A percentile compares a stretch with the other conserved stretches of the same genome.
These are phyloP conservation scores for Babjeviella inositovora DNA, from an alignment of 805 yeast species.

Conservation along the genomic window DNA sequence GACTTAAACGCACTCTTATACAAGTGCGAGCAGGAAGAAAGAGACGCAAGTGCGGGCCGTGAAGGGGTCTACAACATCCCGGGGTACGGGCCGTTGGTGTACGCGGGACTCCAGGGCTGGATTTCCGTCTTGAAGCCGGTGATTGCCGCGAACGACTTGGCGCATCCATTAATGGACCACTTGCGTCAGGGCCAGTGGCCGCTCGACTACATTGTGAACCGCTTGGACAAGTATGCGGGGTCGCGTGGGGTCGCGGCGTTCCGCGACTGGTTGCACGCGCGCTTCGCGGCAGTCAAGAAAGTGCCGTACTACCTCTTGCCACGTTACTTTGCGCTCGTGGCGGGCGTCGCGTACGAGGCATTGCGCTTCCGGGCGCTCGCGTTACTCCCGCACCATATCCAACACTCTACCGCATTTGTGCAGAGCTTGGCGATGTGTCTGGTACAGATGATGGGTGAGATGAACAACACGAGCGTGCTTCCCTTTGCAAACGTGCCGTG, in stretches of 20 bases:
- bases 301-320: conserved; percentile 78
- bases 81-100: conserved; percentile 52
- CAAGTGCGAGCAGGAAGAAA: conserved; percentile 75
- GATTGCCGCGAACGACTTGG: conserved; percentile 57
- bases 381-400: conserved; percentile 35
- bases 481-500: conserved; percentile 53
- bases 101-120: conserved; percentile 95
- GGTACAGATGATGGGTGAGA: conserved; percentile 69
- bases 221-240: conserved; percentile 39
- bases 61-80: conserved; percentile 72
- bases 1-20: conserved; percentile 68
- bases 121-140: conserved; percentile 46
- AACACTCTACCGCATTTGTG: conserved; percentile 52
- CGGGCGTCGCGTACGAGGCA: conserved; percentile 76
- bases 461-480: conserved; percentile 58
- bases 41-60: conserved; percentile 57
- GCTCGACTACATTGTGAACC: conserved; percentile 48
- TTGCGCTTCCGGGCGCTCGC: conserved; percentile 52
- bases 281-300: conserved; percentile 44
- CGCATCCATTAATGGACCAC: conserved; percentile 72
- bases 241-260: conserved; percentile 36
- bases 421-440: conserved; percentile 71
- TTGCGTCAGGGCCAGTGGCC: conserved; percentile 85
- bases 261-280: conserved; percentile 49
- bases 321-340: conserved; percentile 69